These are phyloP conservation scores for Curvularia sp. DNA, from an alignment of 2,329 filamentous ascomycete species.

Conservation along the genomic window DNA sequence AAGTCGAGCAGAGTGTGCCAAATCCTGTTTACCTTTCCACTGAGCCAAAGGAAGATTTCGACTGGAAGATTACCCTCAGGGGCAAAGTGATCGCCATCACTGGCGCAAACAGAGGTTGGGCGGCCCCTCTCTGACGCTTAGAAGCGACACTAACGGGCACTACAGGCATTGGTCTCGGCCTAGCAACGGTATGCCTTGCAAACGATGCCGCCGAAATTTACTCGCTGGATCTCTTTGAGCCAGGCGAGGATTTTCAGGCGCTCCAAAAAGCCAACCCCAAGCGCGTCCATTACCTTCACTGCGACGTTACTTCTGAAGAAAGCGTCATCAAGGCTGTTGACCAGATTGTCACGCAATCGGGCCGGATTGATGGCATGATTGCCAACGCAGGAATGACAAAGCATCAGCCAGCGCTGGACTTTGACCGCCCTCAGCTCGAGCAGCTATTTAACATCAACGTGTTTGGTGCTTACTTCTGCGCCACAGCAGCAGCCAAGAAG, in stretches of 20 bases:
- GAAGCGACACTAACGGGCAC: slow-evolving; percentile 20
- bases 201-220: slow-evolving; percentile 58
- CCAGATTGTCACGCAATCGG: slow-evolving; percentile 55
- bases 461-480: slow-evolving; percentile 56
- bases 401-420: slow-evolving; percentile 61
- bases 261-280: slow-evolving; percentile 53
- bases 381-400: slow-evolving; percentile 61
- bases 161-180: slow-evolving; percentile 51
- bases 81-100: slow-evolving; percentile 51
- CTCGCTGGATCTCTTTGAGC: slow-evolving; percentile 58
- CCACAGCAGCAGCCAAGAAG: slow-evolving; percentile 55
- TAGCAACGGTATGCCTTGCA: slow-evolving; percentile 55
- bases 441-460: slow-evolving; percentile 59
- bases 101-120: slow-evolving; percentile 19
- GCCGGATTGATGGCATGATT: slow-evolving; percentile 60
- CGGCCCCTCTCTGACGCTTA: slow-evolving; percentile 38
- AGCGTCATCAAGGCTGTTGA: slow-evolving; percentile 56
- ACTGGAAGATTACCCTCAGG: slow-evolving; percentile 55
- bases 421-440: slow-evolving; percentile 58
- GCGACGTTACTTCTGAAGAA: slow-evolving; percentile 59
- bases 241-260: slow-evolving; percentile 55
- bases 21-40: slow-evolving; percentile 51
- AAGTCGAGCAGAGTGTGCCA: slow-evolving; percentile 34
- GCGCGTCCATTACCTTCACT: slow-evolving; percentile 54
- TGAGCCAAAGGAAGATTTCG: slow-evolving; percentile 53